Base-by-base conservation (phyloP, 2,329 filamentous ascomycete species). In the Cryphonectria carpinicola region DNA sequence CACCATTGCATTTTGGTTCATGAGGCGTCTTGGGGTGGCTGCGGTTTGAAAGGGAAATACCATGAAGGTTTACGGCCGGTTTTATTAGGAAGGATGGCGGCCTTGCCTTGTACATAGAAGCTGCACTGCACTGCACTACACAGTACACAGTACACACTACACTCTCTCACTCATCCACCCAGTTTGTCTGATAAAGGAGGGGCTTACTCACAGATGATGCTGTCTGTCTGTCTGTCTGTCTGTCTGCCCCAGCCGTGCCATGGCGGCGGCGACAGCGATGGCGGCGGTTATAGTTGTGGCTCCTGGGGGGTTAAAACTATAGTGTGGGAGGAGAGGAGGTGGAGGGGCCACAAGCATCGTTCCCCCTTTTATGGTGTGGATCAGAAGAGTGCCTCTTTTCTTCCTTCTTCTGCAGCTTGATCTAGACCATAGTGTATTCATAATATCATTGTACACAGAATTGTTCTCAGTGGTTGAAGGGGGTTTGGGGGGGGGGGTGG, bases 1-100 rank as follows among this genome's bases (percentile, higher is more conserved):
- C 56, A 35, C 25, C 58, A 66, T 67, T 68, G 68, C 66, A 70
- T 72, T 56, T 72, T 71, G 62, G 62, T 66, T 68, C 58, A 72
- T 37, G 66, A 64, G 71, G 71, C 71, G 71, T 69, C 49, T 65
- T 62, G 68, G 70, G 49, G 46, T 56, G 69, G 52, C 49, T 65
- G 46, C 46, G 46, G 46, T 22, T 49, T 10, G 71, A 66, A 54
- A 54, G 69, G 71, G 69, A 72, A 71, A 72, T 72, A 72, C 71
- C 71, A 72, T 62, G 65, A 64, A 54, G 69, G 66, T 39, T 28
- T 28, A 60, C 41, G 69, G 66, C 66, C 52, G 66, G 49, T 52
- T 58, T 62, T 28, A 49, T 39, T 37, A n/a, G 66, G 39, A 68
- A 49, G 54, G 17, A 25, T 8, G 37, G 13, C 32, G 19, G 58